Base-by-base conservation (phyloP, 2,329 filamentous ascomycete species). In the Nemania sp. region DNA sequence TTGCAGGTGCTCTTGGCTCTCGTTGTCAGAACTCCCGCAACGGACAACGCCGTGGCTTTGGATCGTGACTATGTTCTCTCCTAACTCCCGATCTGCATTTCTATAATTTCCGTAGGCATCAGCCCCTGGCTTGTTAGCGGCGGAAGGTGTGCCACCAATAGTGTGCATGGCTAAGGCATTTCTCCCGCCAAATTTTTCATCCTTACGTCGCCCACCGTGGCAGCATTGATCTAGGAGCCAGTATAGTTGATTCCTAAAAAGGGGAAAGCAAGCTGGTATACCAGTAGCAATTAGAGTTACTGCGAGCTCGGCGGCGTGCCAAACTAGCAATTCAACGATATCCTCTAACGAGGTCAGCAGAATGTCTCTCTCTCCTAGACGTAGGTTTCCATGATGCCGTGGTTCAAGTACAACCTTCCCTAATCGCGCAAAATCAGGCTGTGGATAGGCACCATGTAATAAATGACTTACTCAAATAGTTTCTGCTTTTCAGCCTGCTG, bases 211-310 rank as follows among this genome's bases (percentile, higher is more conserved):
- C 15, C 34, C 28, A 11, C 5, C 39, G 6, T 6, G 15, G 4
- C 20, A 19, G 19, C 15, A 47, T 33, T 12, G 30, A 17, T 24
- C 23, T 4, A 49, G 2, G 9, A 61, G 28, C 20, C 44, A 40
- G 9, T 49, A 31, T 11, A 57, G 28, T 31, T 52, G 52, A 5
- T 50, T n/a, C 7, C 31, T 47, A n/a, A 53, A 59, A 1, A 59
- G 33, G 6, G 63, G 62, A 2, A 59, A 60, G 15, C 55, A 63
- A 9, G 59, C 51, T 8, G 61, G 58, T 17, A 65, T 62, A 3
- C 59, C 58, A 26, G 64, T 55, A 24, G 60, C 55, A 15, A 64
- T 56, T n/a, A 65, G 45, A 4, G 58, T 65, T 9, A 57, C 56
- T 14, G 59, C 33, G 9, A 58, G 54, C 31, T 64, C 61, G 4